Evolutionary conservation across 1,139 yeast species (phyloP).

Genomic region (Arxiozyma heterogenica): DNA sequence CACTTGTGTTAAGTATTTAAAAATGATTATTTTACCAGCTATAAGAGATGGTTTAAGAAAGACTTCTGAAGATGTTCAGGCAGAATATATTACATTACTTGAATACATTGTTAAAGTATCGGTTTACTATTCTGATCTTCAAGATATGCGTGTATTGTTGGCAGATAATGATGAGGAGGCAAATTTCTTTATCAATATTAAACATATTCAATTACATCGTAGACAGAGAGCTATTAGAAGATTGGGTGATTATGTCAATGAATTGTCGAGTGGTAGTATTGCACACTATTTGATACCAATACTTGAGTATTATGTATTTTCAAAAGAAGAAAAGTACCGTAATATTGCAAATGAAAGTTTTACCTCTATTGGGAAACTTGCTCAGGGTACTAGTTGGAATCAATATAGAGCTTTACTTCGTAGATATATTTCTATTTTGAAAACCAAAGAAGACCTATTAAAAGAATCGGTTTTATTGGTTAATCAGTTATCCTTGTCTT

Average conservation of each 20-base stretch:
- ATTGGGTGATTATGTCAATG: constrained; percentile 36
- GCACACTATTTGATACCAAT: constrained; percentile 79
- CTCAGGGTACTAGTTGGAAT: constrained; percentile 59
- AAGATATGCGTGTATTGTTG: constrained; percentile 59
- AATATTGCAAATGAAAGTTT: constrained; percentile 70
- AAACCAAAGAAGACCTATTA: constrained; percentile 42
- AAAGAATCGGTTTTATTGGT: constrained; percentile 56
- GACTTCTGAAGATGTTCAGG: constrained; percentile 52
- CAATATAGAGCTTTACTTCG: constrained; percentile 70
- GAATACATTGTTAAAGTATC: constrained; percentile 51
- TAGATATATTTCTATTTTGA: constrained; percentile 56
- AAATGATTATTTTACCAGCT: constrained; percentile 53
- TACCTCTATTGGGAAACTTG: constrained; percentile 50
- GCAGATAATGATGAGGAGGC: constrained; percentile 72
- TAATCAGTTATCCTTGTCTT: constrained; percentile 53
- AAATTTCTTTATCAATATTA: constrained; percentile 70
- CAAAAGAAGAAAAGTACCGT: constrained; percentile 47
- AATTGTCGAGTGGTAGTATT: constrained; percentile 49
- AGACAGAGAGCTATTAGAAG: constrained; percentile 75
- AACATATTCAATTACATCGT: constrained; percentile 78
- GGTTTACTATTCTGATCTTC: constrained; percentile 44
- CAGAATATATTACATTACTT: constrained; percentile 60
- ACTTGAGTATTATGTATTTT: constrained; percentile 64
- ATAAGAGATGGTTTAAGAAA: constrained; percentile 62
- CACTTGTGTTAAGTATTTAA: constrained; percentile 39